Evolutionary conservation across 75 land plant genomes (phyloP).

Genomic region (Sequoia sempervirens): DNA sequence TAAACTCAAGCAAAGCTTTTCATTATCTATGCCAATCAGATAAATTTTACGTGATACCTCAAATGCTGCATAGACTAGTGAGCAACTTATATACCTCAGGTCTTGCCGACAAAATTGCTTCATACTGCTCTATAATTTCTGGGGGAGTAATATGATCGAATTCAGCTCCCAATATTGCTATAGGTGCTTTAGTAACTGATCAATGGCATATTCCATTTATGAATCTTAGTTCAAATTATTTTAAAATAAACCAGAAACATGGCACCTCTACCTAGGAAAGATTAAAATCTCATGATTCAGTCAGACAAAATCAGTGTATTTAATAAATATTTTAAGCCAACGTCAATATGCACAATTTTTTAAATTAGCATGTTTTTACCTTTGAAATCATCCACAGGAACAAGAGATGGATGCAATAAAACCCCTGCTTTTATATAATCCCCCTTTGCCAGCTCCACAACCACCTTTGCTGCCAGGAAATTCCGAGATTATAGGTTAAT

Average conservation of each 20-base stretch:
- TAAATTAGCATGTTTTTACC: conserved; percentile 22
- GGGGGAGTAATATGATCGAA: conserved; percentile 64
- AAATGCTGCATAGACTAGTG: neutral
- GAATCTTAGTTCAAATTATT: neutral
- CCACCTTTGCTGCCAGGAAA: conserved; percentile 47
- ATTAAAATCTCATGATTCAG: neutral
- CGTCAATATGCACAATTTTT: neutral
- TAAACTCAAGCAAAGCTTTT: neutral
- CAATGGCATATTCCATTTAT: conserved; percentile 2
- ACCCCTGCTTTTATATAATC: conserved; percentile 44
- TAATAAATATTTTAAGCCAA: no score
- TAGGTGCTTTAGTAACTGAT: conserved; percentile 52
- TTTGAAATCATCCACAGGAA: conserved; percentile 48
- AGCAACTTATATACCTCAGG: conserved; percentile 32
- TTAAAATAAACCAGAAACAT: neutral
- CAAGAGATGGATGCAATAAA: conserved; percentile 54
- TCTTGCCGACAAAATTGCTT: conserved; percentile 38
- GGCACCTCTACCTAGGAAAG: neutral
- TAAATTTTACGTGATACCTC: neutral
- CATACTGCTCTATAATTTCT: conserved; percentile 47
- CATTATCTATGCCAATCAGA: neutral
- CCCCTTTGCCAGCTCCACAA: conserved; percentile 25
- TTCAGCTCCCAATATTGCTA: conserved; percentile 74
- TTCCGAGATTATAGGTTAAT: neutral
- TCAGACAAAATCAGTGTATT: no score